These are phyloP conservation scores for Moricandia arvensis DNA, from an alignment of 345 rosid species.

Conservation along the genomic window DNA sequence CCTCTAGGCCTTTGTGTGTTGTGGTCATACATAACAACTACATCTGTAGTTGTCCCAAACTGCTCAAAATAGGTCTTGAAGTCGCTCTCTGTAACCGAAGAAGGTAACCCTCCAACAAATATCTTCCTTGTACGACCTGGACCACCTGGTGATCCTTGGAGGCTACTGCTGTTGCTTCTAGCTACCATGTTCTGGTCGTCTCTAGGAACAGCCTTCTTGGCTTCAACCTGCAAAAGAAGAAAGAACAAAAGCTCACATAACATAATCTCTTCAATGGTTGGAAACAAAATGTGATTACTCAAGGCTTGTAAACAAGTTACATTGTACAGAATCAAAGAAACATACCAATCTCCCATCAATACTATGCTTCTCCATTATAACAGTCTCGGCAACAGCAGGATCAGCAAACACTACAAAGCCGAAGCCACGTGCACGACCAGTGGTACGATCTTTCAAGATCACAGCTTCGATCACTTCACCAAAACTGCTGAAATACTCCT, in stretches of 20 bases:
- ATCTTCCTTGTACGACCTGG: slow-evolving; percentile 77
- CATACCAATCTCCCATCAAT: slow-evolving; percentile 94
- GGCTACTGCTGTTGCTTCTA: slow-evolving; percentile 48
- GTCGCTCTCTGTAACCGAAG: slow-evolving; percentile 64
- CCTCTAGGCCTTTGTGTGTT: slow-evolving; percentile 99
- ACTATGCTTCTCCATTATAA: slow-evolving; percentile 76
- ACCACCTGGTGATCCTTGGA: slow-evolving; percentile 67
- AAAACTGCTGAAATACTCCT: slow-evolving; percentile 79
- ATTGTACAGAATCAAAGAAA: slow-evolving; percentile 29
- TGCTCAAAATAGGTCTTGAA: slow-evolving; percentile 84
- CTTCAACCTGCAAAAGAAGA: slow-evolving; percentile 68
- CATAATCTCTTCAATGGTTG: no score
- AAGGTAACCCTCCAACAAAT: slow-evolving; percentile 90
- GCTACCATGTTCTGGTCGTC: slow-evolving; percentile 73
- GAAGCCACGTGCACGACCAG: slow-evolving; percentile 98
- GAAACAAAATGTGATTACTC: no score
- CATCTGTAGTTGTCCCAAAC: slow-evolving; percentile 85
- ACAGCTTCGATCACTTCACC: slow-evolving; percentile 97
- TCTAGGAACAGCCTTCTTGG: slow-evolving; percentile 93
- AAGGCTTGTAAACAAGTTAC: slow-evolving; percentile 35
- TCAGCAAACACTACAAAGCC: slow-evolving; percentile 95
- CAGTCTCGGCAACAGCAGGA: slow-evolving; percentile 82
- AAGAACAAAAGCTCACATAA: not conserved
- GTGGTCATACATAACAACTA: slow-evolving; percentile 98
- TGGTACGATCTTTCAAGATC: slow-evolving; percentile 95